Percentiles rank a stretch among this genome's conserved stretches.
Conservation (phyloP, 139 green algal genomes). For the Diplosphaera chodatii region DNA sequence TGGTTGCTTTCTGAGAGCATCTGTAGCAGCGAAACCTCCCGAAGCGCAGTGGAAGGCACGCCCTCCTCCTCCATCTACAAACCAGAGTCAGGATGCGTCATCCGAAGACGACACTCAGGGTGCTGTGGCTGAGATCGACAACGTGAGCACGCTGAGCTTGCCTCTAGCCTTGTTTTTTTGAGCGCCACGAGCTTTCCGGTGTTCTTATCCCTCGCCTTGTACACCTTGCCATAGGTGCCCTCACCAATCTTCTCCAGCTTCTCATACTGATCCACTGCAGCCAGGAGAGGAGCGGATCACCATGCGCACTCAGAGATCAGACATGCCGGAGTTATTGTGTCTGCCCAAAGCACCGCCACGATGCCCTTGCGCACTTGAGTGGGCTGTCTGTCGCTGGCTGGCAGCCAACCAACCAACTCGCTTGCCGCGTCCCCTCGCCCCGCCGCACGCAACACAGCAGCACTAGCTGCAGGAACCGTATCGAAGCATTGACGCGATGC, state of each 20-base stretch:
- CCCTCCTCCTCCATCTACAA: slow-evolving; percentile 78
- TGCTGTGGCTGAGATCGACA: not conserved
- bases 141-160: not conserved
- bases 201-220: slow-evolving; percentile 74
- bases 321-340: too few relatives aligned
- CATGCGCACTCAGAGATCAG: not conserved
- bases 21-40: slow-evolving; percentile 73
- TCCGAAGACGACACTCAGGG: not conserved
- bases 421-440: too few relatives aligned
- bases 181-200: slow-evolving; percentile 72
- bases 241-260: slow-evolving; percentile 89
- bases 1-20: slow-evolving; percentile 80
- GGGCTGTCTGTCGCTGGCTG: not conserved
- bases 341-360: not conserved
- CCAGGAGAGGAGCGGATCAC: not conserved
- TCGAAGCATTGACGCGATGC: too few relatives aligned
- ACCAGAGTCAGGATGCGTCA: not conserved
- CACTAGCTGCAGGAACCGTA: too few relatives aligned
- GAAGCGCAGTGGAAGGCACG: slow-evolving; percentile 72
- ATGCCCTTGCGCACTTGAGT: not conserved
- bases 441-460: too few relatives aligned
- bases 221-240: slow-evolving; percentile 97
- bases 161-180: slow-evolving; percentile 80
- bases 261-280: slow-evolving; percentile 66
- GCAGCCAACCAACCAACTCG: too few relatives aligned